Conservation (phyloP, 208 protist species). For the Trichomonas gallinae region DNA sequence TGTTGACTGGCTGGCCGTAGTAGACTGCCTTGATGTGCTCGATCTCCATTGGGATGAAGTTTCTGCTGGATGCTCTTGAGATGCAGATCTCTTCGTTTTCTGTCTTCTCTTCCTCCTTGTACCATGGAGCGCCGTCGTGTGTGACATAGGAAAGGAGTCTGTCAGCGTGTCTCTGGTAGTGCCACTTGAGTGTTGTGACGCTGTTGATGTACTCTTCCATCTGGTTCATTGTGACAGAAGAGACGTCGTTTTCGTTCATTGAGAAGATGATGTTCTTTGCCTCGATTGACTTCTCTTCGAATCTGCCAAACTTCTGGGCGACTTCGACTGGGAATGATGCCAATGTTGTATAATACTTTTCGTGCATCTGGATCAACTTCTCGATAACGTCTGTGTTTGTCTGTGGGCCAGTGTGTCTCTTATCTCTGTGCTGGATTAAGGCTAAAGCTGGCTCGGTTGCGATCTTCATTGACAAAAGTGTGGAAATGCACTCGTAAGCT, state of each 20-base stretch:
- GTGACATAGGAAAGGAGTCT: neutral
- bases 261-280: neutral
- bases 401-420: neutral
- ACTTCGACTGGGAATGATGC: neutral
- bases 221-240: neutral
- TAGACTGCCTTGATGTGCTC: neutral
- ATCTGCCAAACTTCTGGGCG: neutral
- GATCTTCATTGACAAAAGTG: neutral
- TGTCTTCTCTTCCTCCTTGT: neutral
- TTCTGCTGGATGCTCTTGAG: neutral
- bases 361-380: neutral
- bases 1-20: neutral
- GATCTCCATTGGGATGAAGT: neutral
- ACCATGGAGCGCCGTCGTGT: neutral
- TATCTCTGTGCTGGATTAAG: neutral
- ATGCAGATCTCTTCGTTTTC: neutral
- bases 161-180: neutral
- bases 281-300: neutral
- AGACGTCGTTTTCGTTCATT: neutral
- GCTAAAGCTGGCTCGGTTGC: no score
- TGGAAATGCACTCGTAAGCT: neutral
- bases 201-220: neutral
- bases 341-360: neutral
- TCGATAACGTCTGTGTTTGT: neutral
- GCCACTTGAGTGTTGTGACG: neutral